Base-by-base conservation (phyloP, 805 yeast genomes). In the Barnettozyma pratensis region DNA sequence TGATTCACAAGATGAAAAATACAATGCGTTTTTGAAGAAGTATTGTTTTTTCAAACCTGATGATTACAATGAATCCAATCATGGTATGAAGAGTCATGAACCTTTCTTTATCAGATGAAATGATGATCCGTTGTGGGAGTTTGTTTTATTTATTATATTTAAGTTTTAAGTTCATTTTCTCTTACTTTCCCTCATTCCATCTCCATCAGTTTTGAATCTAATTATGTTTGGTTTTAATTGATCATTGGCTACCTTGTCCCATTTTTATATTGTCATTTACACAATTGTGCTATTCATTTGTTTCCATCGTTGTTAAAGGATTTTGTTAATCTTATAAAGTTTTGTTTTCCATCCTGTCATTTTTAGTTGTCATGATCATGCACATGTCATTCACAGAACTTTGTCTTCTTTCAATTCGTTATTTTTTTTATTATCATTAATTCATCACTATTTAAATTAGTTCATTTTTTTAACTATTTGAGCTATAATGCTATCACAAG, bases 41-140 rank as follows among this genome's bases (percentile, higher is more conserved):
- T 60, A 59, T 41, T 60, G 64, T 45, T 60, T 57, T 46, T 60
- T 51, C 52, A 57, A 56, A 28, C 52, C 59, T 32, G 61, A 54
- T 26, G 54, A 50, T 26, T 38, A 51, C 6, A 46, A 50, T 28
- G 42, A 35, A 25, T 34, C 25, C 37, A 27, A 19, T 27, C 35
- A 10, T 9, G 14, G 25, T 32, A 34, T 37, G 27, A 6, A 10
- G 26, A 40, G n/a, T 10, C 6, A 27, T 7, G 44, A 37, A 9
- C 25, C 44, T 37, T 39, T 38, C 19, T 34, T 5, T 10, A 41
- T 46, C 42, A 46, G 41, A 37, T 41, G 34, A 37, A 8, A 26
- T 25, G 10, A 30, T 37, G 10, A 27, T 28, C n/a, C 37, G 5
- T 28, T 12, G 11, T 43, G 25, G 34, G 19, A 19, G 19, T 19